Percentiles rank a stretch among this genome's conserved stretches.
These are phyloP conservation scores for Teratosphaeria epicoccoides DNA, from an alignment of 2,329 filamentous ascomycete genomes.

Conservation along the genomic window DNA sequence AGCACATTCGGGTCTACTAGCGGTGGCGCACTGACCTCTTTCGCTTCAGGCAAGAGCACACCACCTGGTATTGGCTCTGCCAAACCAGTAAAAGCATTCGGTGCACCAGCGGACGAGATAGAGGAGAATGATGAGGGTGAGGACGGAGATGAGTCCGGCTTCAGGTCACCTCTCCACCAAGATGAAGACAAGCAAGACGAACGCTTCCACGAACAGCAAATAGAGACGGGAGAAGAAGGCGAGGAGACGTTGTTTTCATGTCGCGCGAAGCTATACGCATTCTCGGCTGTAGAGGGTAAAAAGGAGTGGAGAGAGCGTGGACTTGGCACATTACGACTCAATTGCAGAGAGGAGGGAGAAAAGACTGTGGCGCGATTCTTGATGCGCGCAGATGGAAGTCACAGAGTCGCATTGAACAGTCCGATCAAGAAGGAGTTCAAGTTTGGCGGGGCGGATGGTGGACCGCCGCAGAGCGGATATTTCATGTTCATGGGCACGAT, in stretches of 20 bases:
- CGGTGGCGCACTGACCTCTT: constrained; percentile 49
- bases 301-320: constrained; percentile 85
- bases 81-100: constrained; percentile 59
- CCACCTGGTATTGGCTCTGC: constrained; percentile 40
- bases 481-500: constrained; percentile 53
- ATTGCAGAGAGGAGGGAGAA: constrained; percentile 48
- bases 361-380: constrained; percentile 56
- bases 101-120: constrained; percentile 52
- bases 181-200: constrained; percentile 57
- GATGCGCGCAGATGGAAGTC: constrained; percentile 83
- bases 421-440: constrained; percentile 67
- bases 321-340: constrained; percentile 73
- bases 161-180: constrained; percentile 31
- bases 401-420: constrained; percentile 78
- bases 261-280: constrained; percentile 75
- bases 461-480: constrained; percentile 59
- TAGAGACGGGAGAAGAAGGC: constrained; percentile 79
- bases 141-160: constrained; percentile 43
- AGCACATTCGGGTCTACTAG: constrained; percentile 29
- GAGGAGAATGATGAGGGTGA: constrained; percentile 38
- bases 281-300: constrained; percentile 49
- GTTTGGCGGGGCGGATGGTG: constrained; percentile 54
- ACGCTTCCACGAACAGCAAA: constrained; percentile 49
- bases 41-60: constrained; percentile 46
- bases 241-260: constrained; percentile 66